A percentile compares a stretch with the other conserved stretches of the same genome.
phyloP scores from a whole-genome alignment of 2,329 filamentous ascomycete genomes.

The Nothophaeocryptopus gaeumannii region DNA sequence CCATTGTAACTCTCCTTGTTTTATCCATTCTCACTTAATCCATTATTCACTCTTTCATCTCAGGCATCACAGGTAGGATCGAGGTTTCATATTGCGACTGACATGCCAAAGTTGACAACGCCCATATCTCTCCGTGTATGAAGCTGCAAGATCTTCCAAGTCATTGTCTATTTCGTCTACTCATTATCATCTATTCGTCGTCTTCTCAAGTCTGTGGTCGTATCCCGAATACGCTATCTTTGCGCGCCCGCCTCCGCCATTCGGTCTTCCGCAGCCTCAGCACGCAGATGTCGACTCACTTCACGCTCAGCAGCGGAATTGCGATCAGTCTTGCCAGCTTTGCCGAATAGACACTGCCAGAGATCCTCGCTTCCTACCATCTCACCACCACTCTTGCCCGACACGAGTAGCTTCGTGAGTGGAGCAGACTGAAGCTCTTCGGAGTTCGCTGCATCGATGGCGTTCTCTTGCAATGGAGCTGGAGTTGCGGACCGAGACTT shows the following conservation, averaged over 20 bases:
- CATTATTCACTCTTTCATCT: too few relatives aligned
- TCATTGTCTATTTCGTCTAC: too few relatives aligned
- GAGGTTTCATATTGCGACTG: too few relatives aligned
- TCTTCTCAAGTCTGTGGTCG: too few relatives aligned
- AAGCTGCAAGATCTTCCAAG: too few relatives aligned
- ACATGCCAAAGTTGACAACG: too few relatives aligned
- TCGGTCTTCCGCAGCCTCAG: constrained; percentile 52
- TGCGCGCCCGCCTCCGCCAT: constrained; percentile 3
- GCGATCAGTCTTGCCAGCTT: constrained; percentile 29
- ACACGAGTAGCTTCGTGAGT: constrained; percentile 67
- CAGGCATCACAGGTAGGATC: too few relatives aligned
- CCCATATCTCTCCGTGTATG: too few relatives aligned
- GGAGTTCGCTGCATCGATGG: constrained; percentile 79
- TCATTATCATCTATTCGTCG: too few relatives aligned
- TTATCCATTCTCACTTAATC: too few relatives aligned
- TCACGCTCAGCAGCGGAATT: constrained; percentile 38
- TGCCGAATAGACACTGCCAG: constrained; percentile 85
- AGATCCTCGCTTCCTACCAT: constrained; percentile 74
- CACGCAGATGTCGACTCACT: constrained; percentile 51
- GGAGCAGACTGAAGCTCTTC: constrained; percentile 74
- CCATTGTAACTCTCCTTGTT: too few relatives aligned
- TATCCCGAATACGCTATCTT: too few relatives aligned
- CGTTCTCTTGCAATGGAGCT: constrained; percentile 47
- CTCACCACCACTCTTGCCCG: constrained; percentile 71
- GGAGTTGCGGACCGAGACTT: constrained; percentile 33